A percentile compares a stretch with the other conserved stretches of the same genome.
phyloP scores from a whole-genome alignment of 163 green algal species.

The Chlorella variabilis region DNA sequence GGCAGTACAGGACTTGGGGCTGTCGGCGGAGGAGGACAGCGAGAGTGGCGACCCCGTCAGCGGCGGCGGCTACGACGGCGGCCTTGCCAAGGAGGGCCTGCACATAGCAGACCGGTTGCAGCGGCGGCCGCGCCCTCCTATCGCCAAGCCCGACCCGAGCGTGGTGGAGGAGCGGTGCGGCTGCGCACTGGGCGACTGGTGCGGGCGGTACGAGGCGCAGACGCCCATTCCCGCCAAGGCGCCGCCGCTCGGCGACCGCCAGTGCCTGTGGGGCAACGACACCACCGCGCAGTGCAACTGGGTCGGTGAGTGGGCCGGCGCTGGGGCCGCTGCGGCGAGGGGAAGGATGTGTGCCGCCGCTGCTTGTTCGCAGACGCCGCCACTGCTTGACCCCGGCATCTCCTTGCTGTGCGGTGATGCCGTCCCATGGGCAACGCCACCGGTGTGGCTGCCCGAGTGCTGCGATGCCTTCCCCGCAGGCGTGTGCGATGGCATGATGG shows the following conservation, averaged over 20 bases:
- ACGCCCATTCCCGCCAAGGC: background rate
- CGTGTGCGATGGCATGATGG: constrained; percentile 66
- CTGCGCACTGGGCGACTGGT: constrained; percentile 18
- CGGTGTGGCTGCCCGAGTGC: too few relatives aligned
- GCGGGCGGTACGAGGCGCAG: constrained; percentile 23
- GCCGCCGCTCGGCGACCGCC: constrained; percentile 43
- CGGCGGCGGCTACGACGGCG: background rate
- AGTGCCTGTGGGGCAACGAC: constrained; percentile 45
- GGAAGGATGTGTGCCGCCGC: too few relatives aligned
- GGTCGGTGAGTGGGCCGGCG: background rate
- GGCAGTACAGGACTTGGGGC: background rate
- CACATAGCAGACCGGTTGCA: background rate
- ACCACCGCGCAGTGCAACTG: background rate
- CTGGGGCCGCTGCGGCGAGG: background rate
- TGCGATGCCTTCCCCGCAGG: background rate
- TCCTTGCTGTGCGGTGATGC: too few relatives aligned
- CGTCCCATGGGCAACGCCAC: too few relatives aligned
- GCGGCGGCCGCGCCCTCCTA: background rate
- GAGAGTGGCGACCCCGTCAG: too few relatives aligned
- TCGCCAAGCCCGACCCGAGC: background rate
- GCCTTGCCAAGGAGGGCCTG: background rate
- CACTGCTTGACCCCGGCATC: too few relatives aligned
- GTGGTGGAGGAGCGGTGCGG: constrained; percentile 15
- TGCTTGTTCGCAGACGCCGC: too few relatives aligned
- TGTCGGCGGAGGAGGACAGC: background rate